Conservation (phyloP, 345 rosid genomes). For the Anacardium occidentale region DNA sequence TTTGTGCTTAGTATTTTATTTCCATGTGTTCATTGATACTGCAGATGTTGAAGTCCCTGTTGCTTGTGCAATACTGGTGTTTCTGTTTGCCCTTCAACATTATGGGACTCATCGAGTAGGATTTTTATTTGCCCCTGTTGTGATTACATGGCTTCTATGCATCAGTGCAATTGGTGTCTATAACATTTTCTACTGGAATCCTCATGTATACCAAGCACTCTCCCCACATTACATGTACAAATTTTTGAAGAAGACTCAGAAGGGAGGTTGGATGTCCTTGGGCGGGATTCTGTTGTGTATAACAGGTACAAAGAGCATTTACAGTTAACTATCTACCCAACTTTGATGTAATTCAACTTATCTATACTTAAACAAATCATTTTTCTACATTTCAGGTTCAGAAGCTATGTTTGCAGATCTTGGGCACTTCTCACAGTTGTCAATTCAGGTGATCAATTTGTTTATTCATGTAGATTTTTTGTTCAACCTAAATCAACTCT, state of each 20-base stretch:
- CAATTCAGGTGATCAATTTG: slow-evolving; percentile 61
- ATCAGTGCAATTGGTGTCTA: slow-evolving; percentile 86
- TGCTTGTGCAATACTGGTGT: slow-evolving; percentile 64
- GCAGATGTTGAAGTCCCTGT: slow-evolving; percentile 89
- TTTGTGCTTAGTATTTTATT: slow-evolving; percentile 18
- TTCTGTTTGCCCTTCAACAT: slow-evolving; percentile 78
- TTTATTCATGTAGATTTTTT: not conserved
- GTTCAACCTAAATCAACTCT: not conserved
- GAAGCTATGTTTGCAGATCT: slow-evolving; percentile 99
- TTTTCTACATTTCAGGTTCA: slow-evolving; percentile 53
- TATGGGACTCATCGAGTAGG: slow-evolving; percentile 87
- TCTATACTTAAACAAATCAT: not conserved
- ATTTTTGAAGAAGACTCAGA: slow-evolving; percentile 80
- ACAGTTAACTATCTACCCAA: not conserved
- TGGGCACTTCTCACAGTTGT: slow-evolving; percentile 91
- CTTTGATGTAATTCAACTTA: not conserved
- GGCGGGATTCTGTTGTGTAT: slow-evolving; percentile 94
- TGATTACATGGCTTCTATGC: slow-evolving; percentile 74
- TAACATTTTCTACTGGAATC: slow-evolving; percentile 89
- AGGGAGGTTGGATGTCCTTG: slow-evolving; percentile 98
- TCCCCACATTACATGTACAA: slow-evolving; percentile 90
- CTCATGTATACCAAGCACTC: slow-evolving; percentile 87
- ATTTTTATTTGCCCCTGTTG: slow-evolving; percentile 79
- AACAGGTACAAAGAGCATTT: slow-evolving; percentile 51
- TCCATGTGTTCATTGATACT: slow-evolving; percentile 24